Base-by-base conservation (phyloP, 1,284 basidiomycete genomes). In the Ustilago loliicola region DNA sequence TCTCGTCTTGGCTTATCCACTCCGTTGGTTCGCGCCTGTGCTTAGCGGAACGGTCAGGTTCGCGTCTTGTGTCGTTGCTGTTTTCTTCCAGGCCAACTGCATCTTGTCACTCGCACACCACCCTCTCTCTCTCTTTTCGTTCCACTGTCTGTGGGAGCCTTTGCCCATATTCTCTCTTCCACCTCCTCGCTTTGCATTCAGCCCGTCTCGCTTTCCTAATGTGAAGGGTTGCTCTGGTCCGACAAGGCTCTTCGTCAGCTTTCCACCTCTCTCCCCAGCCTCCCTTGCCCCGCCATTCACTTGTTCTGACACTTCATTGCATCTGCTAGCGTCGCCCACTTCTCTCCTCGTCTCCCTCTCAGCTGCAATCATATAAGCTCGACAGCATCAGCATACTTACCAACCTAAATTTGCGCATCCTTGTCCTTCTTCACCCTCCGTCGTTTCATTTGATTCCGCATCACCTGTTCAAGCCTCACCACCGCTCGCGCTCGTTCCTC, bases 361-460 rank as follows among this genome's bases (percentile, higher is more conserved):
- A 40, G 38, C 42, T 45, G 42, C 42, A 45, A 17, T 45, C 42
- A 9, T 45, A 45, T 45, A n/a, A 45, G 42, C 21, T 45, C 42
- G 42, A 45, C 42, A 45, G 51, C 51, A 62, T 32, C 51, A 42
- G 19, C 56, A 32, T 32, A 57, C 42, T 59, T 25, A 45, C 42
- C n/a, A 45, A 45, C 42, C 21, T 21, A 8, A n/a, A 21, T 45
- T 21, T 45, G 42, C 42, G 42, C 42, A 11, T 45, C 11, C 42
- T 21, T 21, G 3, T 45, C 42, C 38, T 40, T 45, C n/a, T 45
- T 30, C 19, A 25, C 25, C 25, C 56, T 30, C 50, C 60, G 27
- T 58, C 48, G 10, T 23, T 68, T 61, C 66, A 69, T 69, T 59
- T 63, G 50, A 29, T 8, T 34, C 21, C n/a, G 48, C 66, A 53